Conservation (phyloP, 139 green algal species). For the Tetraselmis striata region DNA sequence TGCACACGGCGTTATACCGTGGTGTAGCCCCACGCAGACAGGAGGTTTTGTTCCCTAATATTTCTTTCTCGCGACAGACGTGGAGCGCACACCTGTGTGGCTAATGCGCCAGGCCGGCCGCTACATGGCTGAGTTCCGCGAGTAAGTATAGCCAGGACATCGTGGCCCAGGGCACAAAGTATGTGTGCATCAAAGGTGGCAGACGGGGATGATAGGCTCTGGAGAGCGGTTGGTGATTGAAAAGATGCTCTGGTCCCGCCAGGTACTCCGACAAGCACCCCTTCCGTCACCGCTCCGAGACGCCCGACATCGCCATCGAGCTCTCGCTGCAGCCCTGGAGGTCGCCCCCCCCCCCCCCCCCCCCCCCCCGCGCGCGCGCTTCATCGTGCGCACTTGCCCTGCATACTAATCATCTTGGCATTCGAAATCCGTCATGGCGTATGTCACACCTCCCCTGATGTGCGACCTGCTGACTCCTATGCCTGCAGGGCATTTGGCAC, state of each 20-base stretch:
- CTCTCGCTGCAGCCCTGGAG: conserved; percentile 93
- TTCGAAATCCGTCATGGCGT: no score
- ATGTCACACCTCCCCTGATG: no score
- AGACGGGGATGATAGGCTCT: neutral
- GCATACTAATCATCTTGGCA: no score
- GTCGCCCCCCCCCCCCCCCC: no score
- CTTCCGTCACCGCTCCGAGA: conserved; percentile 93
- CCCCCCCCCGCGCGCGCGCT: no score
- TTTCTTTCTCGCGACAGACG: conserved; percentile 47
- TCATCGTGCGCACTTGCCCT: no score
- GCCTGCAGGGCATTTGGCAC: conserved; percentile 85
- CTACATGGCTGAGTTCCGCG: conserved; percentile 97
- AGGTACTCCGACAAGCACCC: conserved; percentile 84
- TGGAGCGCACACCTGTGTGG: conserved; percentile 95
- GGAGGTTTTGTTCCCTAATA: neutral
- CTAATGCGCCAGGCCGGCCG: conserved; percentile 97
- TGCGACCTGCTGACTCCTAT: no score
- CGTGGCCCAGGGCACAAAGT: neutral
- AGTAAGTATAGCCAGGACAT: conserved; percentile 32
- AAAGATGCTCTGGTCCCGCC: neutral
- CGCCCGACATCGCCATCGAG: conserved; percentile 87
- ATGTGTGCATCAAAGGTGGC: neutral
- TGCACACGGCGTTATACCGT: no score
- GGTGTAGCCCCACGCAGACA: neutral
- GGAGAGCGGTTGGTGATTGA: neutral